Base-by-base conservation (phyloP, 208 protist genomes). In the Tritrichomonas foetus region DNA sequence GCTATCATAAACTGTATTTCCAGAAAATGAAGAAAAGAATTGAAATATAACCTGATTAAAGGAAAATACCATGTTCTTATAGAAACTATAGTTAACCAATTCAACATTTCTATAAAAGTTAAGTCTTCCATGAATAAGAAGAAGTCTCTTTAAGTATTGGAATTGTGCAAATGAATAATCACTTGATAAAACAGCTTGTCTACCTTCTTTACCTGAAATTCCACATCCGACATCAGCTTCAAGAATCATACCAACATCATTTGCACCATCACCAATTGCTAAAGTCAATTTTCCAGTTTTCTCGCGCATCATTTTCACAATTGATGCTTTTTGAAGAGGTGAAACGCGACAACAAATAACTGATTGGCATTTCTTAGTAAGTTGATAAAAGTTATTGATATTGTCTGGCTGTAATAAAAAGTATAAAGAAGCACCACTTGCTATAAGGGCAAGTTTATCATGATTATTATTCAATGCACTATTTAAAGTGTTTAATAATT, bases 1-100 rank as follows among this genome's bases (percentile, higher is more conserved):
- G 8, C 93, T 55, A 13, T 95, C 44, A 61, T 93, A 94, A 39
- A 95, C 94, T 27, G 93, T 49, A 64, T 66, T 66, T 74, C 44
- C 94, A 22, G 84, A 93, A 36, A 61, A 95, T 9, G 93, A 93
- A 66, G 16, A 61, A n/a, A 94, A 95, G 66, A 92, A 93, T 41
- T 3, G 3, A 80, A 95, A 96, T 25, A 39, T 57, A 44, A 95
- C 36, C 72, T 95, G 64, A 39, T 72, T 75, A 5, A 95, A 30
- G 20, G 47, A 92, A 74, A 95, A 93, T 11, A 75, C 66, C 20
- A 95, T 84, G 66, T 95, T 95, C 95, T 99, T 99, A 94, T 99
- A 99, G 94, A 99, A 99, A 84, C 97, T 98, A 96, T 99, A 99
- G 94, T 98, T 97, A 92, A 98, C 97, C 0, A 98, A 95, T 94